Evolutionary conservation across 2,329 filamentous ascomycete genomes (phyloP).

Genomic region (Clonostachys chloroleuca): DNA sequence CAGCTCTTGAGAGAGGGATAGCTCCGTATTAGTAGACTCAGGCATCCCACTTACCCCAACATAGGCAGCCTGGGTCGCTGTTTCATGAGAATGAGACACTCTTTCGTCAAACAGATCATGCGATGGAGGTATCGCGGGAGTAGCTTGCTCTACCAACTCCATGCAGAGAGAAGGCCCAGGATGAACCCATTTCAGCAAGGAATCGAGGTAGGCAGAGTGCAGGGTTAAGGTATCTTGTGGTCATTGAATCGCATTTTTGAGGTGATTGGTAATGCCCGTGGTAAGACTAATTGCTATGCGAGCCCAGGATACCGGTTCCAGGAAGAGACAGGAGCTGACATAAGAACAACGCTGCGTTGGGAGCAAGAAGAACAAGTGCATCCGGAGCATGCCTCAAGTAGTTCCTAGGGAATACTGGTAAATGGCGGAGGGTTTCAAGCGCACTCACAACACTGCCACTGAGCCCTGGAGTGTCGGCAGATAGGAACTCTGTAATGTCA

Average conservation of each 20-base stretch:
- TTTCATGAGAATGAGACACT: background rate
- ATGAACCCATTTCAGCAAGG: constrained; percentile 1
- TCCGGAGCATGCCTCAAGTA: constrained; percentile 8
- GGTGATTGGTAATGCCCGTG: constrained; percentile 2
- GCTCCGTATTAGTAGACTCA: background rate
- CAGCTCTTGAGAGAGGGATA: too few relatives aligned
- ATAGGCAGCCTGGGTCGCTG: background rate
- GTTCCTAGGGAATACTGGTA: constrained; percentile 4
- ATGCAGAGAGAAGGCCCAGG: background rate
- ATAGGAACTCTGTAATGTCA: background rate
- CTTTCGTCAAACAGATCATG: background rate
- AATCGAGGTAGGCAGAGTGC: constrained; percentile 1
- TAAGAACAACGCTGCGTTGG: constrained; percentile 7
- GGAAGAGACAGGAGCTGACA: constrained; percentile 6
- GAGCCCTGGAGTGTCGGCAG: background rate
- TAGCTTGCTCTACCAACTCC: too few relatives aligned
- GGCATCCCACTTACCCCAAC: constrained; percentile 1
- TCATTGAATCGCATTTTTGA: constrained; percentile 4
- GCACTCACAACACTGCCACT: constrained; percentile 1
- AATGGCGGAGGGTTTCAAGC: constrained; percentile 3
- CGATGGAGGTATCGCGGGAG: too few relatives aligned
- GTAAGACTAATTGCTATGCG: constrained; percentile 4
- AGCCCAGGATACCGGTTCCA: constrained; percentile 6
- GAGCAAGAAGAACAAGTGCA: constrained; percentile 6
- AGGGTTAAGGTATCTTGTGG: constrained; percentile 6